phyloP scores from a whole-genome alignment of 2,329 filamentous ascomycete species.

The Purpureocillium takamizusanense region DNA sequence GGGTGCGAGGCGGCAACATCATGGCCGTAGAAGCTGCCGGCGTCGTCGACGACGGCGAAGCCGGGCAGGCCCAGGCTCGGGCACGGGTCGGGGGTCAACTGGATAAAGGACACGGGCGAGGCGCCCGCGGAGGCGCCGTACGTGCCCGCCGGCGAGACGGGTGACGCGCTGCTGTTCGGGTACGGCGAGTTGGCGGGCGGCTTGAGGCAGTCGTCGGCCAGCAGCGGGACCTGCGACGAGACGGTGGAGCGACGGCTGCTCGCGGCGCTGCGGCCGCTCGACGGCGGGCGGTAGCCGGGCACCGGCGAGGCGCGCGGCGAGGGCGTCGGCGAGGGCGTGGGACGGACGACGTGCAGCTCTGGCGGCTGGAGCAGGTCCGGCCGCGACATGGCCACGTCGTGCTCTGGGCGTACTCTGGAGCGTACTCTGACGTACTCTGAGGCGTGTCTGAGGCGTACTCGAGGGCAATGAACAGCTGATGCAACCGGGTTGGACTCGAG shows the following conservation, averaged over 20 bases:
- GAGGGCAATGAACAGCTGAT: no score
- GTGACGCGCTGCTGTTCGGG: background rate
- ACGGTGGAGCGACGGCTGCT: background rate
- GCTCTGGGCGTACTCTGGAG: no score
- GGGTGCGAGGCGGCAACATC: no score
- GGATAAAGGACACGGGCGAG: background rate
- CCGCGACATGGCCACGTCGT: background rate
- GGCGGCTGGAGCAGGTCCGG: background rate
- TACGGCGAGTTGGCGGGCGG: background rate
- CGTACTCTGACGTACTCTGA: no score
- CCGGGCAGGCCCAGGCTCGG: background rate
- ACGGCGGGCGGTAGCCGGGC: background rate
- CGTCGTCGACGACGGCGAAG: no score
- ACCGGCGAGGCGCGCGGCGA: slow-evolving; percentile 1
- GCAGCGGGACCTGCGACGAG: background rate
- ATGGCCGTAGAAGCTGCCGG: no score
- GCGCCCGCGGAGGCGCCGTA: background rate
- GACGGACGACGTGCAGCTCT: background rate
- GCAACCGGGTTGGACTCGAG: no score
- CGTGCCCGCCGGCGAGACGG: background rate
- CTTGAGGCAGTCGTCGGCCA: background rate
- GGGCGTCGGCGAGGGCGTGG: background rate
- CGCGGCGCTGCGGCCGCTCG: background rate
- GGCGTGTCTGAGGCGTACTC: no score
- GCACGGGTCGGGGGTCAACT: background rate